These are phyloP conservation scores for Saitozyma podzolica DNA, from an alignment of 768 basidiomycete species.

Conservation along the genomic window DNA sequence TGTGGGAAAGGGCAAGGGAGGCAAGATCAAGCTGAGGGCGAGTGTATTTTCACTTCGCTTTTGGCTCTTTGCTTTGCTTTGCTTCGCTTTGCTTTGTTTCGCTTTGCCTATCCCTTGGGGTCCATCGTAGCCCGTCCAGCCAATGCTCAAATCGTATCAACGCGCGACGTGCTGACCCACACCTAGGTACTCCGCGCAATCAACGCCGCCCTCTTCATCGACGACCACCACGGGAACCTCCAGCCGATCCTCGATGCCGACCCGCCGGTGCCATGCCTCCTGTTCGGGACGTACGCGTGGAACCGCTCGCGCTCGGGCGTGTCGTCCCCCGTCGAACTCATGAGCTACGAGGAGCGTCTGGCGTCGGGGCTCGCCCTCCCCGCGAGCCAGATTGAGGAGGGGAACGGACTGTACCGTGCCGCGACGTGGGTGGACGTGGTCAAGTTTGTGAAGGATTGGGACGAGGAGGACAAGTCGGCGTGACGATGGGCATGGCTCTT, in stretches of 20 bases:
- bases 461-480: conserved; percentile 10
- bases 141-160: neutral
- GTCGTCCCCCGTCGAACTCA: conserved; percentile 30
- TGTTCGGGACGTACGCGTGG: conserved; percentile 41
- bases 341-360: conserved; percentile 37
- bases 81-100: neutral
- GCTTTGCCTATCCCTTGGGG: neutral
- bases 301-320: conserved; percentile 29
- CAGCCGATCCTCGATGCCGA: conserved; percentile 25
- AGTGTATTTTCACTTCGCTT: conserved; percentile 3
- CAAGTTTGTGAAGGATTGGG: conserved; percentile 37
- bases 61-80: neutral
- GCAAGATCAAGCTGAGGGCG: conserved; percentile 34
- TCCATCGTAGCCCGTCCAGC: neutral
- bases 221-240: conserved; percentile 42
- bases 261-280: conserved; percentile 30
- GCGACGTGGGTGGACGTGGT: conserved; percentile 40
- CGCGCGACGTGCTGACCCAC: too few relatives aligned
- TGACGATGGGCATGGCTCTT: too few relatives aligned
- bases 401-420: conserved; percentile 13
- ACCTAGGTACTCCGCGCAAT: conserved; percentile 38
- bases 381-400: conserved; percentile 18
- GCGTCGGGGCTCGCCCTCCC: conserved; percentile 19
- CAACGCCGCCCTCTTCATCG: conserved; percentile 42
- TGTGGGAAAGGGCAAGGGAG: conserved; percentile 26